Percentiles rank a stretch among this genome's conserved stretches.
Conservation (phyloP, 768 basidiomycete species). For the Naganishia antarctica region DNA sequence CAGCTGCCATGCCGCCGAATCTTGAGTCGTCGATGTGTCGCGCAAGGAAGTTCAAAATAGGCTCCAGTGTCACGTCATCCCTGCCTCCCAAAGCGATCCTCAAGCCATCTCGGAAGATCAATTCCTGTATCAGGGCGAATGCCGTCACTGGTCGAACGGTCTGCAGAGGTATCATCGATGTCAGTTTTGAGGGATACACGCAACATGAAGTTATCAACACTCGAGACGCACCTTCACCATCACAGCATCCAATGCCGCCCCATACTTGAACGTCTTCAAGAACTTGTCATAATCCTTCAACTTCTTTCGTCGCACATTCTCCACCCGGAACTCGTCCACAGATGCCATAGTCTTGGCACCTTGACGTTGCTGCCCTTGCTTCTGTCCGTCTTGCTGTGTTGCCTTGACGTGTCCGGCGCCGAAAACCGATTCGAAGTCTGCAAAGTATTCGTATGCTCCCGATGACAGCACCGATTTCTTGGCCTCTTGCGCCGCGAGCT, state of each 20-base stretch:
- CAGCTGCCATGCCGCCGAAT: conserved; percentile 82
- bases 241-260: conserved; percentile 87
- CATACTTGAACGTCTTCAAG: conserved; percentile 88
- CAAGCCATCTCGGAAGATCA: conserved; percentile 85
- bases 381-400: conserved; percentile 5
- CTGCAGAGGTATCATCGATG: conserved; percentile 51
- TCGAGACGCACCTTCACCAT: conserved; percentile 63
- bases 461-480: conserved; percentile 53
- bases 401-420: conserved; percentile 53
- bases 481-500: conserved; percentile 49
- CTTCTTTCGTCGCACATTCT: conserved; percentile 64
- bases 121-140: conserved; percentile 86
- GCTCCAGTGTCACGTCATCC: conserved; percentile 88
- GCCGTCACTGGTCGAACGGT: conserved; percentile 75
- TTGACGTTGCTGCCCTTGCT: conserved; percentile 10
- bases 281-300: conserved; percentile 83
- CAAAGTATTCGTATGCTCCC: conserved; percentile 65
- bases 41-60: conserved; percentile 76
- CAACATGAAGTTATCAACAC: too few species aligned
- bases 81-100: conserved; percentile 78
- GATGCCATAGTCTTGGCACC: conserved; percentile 26
- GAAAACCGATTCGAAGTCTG: conserved; percentile 58
- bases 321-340: conserved; percentile 70
- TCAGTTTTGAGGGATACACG: background rate
- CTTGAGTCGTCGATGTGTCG: conserved; percentile 83